phyloP scores from a whole-genome alignment of 768 basidiomycete genomes.

The Panaeolus cyanescens region DNA sequence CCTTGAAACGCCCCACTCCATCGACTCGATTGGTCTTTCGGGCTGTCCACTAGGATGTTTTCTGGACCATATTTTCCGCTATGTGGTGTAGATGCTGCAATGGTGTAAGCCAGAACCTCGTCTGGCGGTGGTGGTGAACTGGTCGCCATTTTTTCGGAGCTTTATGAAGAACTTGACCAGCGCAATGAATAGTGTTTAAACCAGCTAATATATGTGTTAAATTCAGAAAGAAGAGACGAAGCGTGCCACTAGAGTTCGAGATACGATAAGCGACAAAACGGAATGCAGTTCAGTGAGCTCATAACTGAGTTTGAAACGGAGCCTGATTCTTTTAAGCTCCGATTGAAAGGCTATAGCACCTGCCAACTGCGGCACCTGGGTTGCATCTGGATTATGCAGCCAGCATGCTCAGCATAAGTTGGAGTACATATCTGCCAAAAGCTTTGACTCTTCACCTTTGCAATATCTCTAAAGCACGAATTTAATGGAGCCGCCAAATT shows the following conservation, averaged over 20 bases:
- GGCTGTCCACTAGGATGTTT: slow-evolving; percentile 67
- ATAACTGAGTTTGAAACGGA: not conserved
- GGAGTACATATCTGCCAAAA: too few species aligned
- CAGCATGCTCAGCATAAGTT: too few species aligned
- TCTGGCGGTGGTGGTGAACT: slow-evolving; percentile 23
- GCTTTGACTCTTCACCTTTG: too few species aligned
- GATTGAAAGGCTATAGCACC: not conserved
- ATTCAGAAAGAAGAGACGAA: not conserved
- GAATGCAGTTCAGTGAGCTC: not conserved
- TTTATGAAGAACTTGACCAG: too few species aligned
- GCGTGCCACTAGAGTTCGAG: not conserved
- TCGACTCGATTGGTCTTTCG: slow-evolving; percentile 65
- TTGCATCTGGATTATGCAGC: too few species aligned
- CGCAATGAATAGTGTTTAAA: not conserved
- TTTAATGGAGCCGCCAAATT: too few species aligned
- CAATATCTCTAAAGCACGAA: too few species aligned
- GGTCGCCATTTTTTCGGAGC: not conserved
- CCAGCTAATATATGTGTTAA: not conserved
- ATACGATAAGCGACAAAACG: not conserved
- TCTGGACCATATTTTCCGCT: slow-evolving; percentile 70
- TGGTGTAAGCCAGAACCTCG: slow-evolving; percentile 41
- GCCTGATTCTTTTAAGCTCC: not conserved
- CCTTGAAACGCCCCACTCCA: slow-evolving; percentile 74
- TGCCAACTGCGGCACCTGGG: too few species aligned
- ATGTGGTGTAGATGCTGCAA: slow-evolving; percentile 67